These are phyloP conservation scores for Hysterangium stoloniferum DNA, from an alignment of 768 basidiomycete genomes.

Conservation along the genomic window DNA sequence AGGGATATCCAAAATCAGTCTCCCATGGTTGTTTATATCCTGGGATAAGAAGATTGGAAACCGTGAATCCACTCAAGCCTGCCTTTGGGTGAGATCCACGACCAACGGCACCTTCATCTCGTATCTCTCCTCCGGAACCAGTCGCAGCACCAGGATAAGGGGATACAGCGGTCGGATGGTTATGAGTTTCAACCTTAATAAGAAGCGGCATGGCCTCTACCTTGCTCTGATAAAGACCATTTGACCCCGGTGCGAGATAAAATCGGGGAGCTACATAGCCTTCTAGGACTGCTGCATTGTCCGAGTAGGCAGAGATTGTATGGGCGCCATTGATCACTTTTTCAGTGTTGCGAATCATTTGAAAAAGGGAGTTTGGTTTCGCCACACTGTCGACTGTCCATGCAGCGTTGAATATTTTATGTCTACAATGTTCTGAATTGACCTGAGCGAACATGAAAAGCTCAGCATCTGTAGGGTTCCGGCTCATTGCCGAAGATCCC, in stretches of 20 bases:
- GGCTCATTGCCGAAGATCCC: conserved; percentile 54
- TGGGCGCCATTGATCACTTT: conserved; percentile 52
- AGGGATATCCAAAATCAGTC: conserved; percentile 81
- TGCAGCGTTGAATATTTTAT: conserved; percentile 98
- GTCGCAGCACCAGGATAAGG: conserved; percentile 99
- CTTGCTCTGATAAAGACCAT: conserved; percentile 44
- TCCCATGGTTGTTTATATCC: conserved; percentile 95
- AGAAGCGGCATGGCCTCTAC: conserved; percentile 79
- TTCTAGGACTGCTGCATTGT: conserved; percentile 92
- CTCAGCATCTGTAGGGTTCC: conserved; percentile 94
- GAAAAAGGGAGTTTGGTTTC: conserved; percentile 73
- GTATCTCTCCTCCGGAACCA: conserved; percentile 96
- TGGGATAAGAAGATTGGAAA: conserved; percentile 89
- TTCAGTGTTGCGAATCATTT: conserved; percentile 97
- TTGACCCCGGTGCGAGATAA: conserved; percentile 33
- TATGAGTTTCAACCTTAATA: conserved; percentile 98
- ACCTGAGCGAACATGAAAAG: conserved; percentile 99
- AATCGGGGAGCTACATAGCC: conserved; percentile 75
- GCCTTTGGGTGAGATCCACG: conserved; percentile 95
- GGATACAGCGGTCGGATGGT: conserved; percentile 97
- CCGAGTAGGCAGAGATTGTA: conserved; percentile 94
- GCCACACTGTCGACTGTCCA: conserved; percentile 80
- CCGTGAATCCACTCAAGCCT: conserved; percentile 86
- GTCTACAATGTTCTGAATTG: conserved; percentile 99
- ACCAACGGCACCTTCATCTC: conserved; percentile 96